These are phyloP conservation scores for Zelopaecilomyces penicillatus DNA, from an alignment of 2,329 filamentous ascomycete species.

Conservation along the genomic window DNA sequence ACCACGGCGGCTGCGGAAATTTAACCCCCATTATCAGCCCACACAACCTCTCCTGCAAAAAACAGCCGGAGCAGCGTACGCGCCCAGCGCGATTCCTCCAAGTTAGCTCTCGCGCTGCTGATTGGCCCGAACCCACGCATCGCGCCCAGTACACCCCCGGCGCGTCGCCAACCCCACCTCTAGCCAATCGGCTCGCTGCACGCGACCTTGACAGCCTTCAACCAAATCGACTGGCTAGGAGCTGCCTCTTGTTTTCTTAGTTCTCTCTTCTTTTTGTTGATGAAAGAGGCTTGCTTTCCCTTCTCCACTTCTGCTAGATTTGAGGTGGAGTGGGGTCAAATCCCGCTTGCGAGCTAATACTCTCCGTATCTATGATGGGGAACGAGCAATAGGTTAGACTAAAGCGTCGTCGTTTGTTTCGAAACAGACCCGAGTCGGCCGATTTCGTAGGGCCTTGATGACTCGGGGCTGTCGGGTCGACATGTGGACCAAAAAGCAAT, in stretches of 20 bases:
- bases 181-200: slow-evolving; percentile 8
- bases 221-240: background rate
- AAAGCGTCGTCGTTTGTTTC: background rate
- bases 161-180: slow-evolving; percentile 4
- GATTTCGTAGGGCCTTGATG: too few species aligned
- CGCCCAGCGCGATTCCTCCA: background rate
- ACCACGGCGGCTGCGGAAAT: slow-evolving; percentile 9
- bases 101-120: background rate
- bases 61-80: background rate
- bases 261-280: background rate
- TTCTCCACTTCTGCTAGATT: too few species aligned
- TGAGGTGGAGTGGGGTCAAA: too few species aligned
- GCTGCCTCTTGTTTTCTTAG: background rate
- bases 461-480: too few species aligned
- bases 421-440: background rate
- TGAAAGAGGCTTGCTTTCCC: background rate
- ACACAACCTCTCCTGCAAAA: slow-evolving; percentile 1
- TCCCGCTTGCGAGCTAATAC: too few species aligned
- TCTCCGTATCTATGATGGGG: too few species aligned
- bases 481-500: too few species aligned
- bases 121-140: slow-evolving; percentile 3
- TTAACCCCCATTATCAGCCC: slow-evolving; percentile 3
- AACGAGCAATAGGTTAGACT: too few species aligned
- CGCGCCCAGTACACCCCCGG: background rate
- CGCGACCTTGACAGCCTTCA: background rate